These are phyloP conservation scores for Trifolium fragiferum DNA, from an alignment of 306 rosid genomes.

Conservation along the genomic window DNA sequence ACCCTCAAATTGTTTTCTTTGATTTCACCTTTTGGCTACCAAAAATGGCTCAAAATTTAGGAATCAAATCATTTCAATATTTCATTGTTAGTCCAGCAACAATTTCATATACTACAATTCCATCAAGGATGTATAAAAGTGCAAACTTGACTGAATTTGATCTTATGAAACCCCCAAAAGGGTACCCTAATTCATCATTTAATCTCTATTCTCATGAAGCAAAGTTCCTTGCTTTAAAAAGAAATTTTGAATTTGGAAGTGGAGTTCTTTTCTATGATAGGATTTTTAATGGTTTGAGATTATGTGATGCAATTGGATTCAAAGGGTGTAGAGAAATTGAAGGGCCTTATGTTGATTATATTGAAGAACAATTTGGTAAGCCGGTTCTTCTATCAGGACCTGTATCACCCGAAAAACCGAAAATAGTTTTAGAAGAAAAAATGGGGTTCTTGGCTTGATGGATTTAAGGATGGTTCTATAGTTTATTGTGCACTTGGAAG, in stretches of 20 bases:
- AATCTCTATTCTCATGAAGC: slow-evolving; percentile 41
- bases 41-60: neutral
- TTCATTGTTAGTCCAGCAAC: slow-evolving; percentile 38
- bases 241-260: slow-evolving; percentile 32
- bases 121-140: slow-evolving; percentile 31
- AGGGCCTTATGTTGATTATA: slow-evolving; percentile 42
- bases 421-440: slow-evolving; percentile 28
- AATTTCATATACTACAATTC: neutral
- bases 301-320: slow-evolving; percentile 40
- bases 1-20: slow-evolving; percentile 44
- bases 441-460: slow-evolving; percentile 41
- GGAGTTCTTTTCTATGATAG: slow-evolving; percentile 37
- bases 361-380: slow-evolving; percentile 23
- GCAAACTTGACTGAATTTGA: slow-evolving; percentile 25
- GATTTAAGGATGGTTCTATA: slow-evolving; percentile 32
- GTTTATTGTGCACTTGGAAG: slow-evolving; percentile 40
- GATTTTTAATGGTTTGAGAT: neutral
- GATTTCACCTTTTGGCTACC: slow-evolving; percentile 46
- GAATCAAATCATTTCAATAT: slow-evolving; percentile 41
- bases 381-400: slow-evolving; percentile 47
- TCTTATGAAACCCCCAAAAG: slow-evolving; percentile 43
- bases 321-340: slow-evolving; percentile 46
- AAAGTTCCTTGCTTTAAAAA: slow-evolving; percentile 4
- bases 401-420: slow-evolving; percentile 28
- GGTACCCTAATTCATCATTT: slow-evolving; percentile 38